Percentiles rank a stretch among this genome's conserved stretches.
These are phyloP conservation scores for Podaxis mareebaensis DNA, from an alignment of 768 basidiomycete genomes.

Conservation along the genomic window DNA sequence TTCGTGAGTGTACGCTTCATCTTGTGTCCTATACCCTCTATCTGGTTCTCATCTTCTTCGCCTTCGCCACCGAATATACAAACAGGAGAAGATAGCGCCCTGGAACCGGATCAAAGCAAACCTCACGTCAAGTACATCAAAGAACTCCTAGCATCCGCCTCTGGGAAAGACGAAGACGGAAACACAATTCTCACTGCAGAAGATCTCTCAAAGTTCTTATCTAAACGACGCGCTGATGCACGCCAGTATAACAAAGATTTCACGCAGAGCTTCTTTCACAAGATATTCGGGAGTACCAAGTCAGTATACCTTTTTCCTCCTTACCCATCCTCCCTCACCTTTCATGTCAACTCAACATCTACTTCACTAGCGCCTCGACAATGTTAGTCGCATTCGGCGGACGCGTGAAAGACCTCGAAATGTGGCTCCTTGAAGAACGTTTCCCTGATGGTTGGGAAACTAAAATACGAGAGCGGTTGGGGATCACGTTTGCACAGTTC, in stretches of 20 bases:
- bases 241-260: conserved; percentile 57
- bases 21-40: neutral
- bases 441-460: conserved; percentile 69
- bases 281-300: conserved; percentile 69
- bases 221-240: conserved; percentile 63
- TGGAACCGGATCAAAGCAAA: conserved; percentile 50
- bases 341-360: neutral
- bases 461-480: conserved; percentile 42
- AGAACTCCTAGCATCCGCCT: conserved; percentile 57
- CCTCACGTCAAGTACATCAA: conserved; percentile 51
- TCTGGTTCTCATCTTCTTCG: neutral
- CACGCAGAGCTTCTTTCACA: conserved; percentile 49
- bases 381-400: conserved; percentile 55
- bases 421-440: conserved; percentile 60
- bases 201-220: conserved; percentile 57
- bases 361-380: conserved; percentile 52
- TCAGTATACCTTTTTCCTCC: conserved; percentile 31
- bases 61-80: neutral
- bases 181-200: conserved; percentile 48
- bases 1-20: conserved; percentile 41
- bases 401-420: conserved; percentile 45
- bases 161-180: conserved; percentile 55
- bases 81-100: conserved; percentile 53
- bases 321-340: too few species aligned
- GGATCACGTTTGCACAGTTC: conserved; percentile 54